Evolutionary conservation across 2,329 filamentous ascomycete species (phyloP).

Genomic region (Aspergillus terreus): DNA sequence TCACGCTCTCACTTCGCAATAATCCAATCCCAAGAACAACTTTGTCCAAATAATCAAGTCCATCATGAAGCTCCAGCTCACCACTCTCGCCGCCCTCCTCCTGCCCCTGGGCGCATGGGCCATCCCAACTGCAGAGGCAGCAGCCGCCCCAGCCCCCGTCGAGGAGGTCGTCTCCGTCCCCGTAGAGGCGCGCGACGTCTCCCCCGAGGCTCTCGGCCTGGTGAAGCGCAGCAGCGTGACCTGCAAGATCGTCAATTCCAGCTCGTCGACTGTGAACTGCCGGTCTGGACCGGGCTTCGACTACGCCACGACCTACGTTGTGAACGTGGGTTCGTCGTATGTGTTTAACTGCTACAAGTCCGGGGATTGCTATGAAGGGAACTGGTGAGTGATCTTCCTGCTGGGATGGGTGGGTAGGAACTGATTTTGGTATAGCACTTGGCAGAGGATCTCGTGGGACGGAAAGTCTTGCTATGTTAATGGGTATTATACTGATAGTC

Average conservation of each 20-base stretch:
- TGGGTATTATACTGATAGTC: slow-evolving; percentile 5
- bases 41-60: not conserved
- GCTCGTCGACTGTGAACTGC: slow-evolving; percentile 1
- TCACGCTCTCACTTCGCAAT: not conserved
- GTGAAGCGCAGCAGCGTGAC: not conserved
- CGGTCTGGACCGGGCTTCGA: slow-evolving; percentile 5
- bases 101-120: not conserved
- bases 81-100: not conserved
- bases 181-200: not conserved
- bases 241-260: slow-evolving; percentile 4
- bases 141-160: not conserved
- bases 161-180: not conserved
- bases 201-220: slow-evolving; percentile 1
- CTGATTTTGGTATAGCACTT: not conserved
- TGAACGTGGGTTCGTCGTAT: not conserved
- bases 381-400: not conserved
- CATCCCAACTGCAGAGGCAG: slow-evolving; percentile 1
- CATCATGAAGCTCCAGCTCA: slow-evolving; percentile 4
- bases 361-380: not conserved
- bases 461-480: slow-evolving; percentile 6
- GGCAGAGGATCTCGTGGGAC: slow-evolving; percentile 3
- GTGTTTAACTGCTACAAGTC: not conserved
- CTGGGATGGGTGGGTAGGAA: not conserved
- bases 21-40: not conserved
- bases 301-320: not conserved